A percentile compares a stretch with the other conserved stretches of the same genome.
Evolutionary conservation across 2,329 filamentous ascomycete genomes (phyloP).

Genomic region (Sarocladium brachiariae): DNA sequence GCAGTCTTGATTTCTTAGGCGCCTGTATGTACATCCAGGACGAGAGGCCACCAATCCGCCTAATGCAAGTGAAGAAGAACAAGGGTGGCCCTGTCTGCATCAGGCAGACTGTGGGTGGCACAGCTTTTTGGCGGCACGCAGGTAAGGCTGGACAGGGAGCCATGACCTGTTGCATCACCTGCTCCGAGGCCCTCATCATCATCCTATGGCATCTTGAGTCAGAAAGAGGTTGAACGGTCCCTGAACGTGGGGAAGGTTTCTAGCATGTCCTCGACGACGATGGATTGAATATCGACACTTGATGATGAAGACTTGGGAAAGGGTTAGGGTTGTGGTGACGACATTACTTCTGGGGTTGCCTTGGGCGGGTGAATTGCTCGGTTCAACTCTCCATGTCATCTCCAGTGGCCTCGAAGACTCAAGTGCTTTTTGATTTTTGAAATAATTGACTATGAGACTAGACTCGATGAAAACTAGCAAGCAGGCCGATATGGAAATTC

Average conservation of each 20-base stretch:
- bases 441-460: not conserved
- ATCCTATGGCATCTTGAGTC: too few species aligned
- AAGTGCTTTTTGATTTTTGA: not conserved
- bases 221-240: too few species aligned
- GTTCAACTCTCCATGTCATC: not conserved
- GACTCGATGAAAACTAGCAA: not conserved
- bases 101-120: not conserved
- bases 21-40: too few species aligned
- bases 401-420: not conserved
- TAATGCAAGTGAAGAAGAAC: slow-evolving; percentile 7
- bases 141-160: not conserved
- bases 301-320: not conserved
- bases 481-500: not conserved
- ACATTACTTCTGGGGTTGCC: not conserved
- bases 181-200: too few species aligned
- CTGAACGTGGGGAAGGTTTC: too few species aligned
- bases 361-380: not conserved
- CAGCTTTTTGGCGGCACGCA: not conserved
- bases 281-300: too few species aligned
- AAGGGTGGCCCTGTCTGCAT: slow-evolving; percentile 8
- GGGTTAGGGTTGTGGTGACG: not conserved
- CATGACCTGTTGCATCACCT: too few species aligned
- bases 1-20: not conserved
- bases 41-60: slow-evolving; percentile 12
- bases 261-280: too few species aligned